Evolutionary conservation across 345 rosid genomes (phyloP).

Genomic region (Clausena lansium): DNA sequence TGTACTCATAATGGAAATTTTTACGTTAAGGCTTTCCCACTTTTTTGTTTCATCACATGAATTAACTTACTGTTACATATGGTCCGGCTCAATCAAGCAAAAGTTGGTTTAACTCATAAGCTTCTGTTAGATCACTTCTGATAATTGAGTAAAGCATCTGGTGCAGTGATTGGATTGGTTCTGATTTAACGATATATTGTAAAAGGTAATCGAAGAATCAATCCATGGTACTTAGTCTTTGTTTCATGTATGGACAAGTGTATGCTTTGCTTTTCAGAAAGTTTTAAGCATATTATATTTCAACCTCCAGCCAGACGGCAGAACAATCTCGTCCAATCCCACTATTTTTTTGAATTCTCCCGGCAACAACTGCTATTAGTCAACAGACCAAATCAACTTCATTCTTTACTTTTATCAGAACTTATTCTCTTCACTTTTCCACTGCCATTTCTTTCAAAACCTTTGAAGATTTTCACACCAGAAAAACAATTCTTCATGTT

Average conservation of each 20-base stretch:
- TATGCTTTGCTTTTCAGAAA: not conserved
- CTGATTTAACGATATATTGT: not conserved
- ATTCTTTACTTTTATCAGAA: constrained; percentile 24
- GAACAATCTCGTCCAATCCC: not conserved
- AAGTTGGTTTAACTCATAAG: not conserved
- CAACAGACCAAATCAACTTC: not conserved
- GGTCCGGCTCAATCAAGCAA: not conserved
- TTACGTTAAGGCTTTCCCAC: not conserved
- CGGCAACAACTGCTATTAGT: not conserved
- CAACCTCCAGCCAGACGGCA: not conserved
- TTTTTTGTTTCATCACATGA: not conserved
- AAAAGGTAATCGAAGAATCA: not conserved
- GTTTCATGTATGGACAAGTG: not conserved
- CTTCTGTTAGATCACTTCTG: not conserved
- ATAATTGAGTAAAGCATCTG: not conserved
- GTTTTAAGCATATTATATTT: not conserved
- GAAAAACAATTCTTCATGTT: not conserved
- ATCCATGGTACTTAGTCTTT: not conserved
- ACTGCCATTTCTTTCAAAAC: not conserved
- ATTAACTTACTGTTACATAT: constrained; percentile 8
- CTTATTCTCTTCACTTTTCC: constrained; percentile 24
- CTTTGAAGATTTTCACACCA: not conserved
- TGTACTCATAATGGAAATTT: constrained; percentile 9
- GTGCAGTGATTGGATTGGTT: not conserved
- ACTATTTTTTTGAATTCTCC: not conserved